Conservation (phyloP, 2,329 filamentous ascomycete genomes). For the Dothideomycetes sp. region DNA sequence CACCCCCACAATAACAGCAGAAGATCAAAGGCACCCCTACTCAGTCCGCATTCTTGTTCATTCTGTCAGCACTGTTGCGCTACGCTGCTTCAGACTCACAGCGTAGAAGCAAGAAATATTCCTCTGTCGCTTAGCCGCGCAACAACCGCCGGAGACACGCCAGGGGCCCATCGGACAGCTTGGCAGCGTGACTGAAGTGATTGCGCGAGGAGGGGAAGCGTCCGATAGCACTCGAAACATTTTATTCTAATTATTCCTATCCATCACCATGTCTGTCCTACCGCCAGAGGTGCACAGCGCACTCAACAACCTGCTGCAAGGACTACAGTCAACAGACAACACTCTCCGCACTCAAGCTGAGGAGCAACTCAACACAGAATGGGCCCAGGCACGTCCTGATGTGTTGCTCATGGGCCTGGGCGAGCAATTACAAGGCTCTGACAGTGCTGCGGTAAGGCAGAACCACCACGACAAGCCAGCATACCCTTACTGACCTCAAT, state of each 20-base stretch:
- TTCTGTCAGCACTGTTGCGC: not conserved
- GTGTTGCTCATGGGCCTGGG: constrained; percentile 86
- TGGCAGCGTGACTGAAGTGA: too few species aligned
- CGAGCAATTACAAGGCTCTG: constrained; percentile 77
- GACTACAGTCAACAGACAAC: constrained; percentile 85
- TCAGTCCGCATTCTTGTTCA: not conserved
- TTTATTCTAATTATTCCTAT: not conserved
- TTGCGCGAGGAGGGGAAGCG: not conserved
- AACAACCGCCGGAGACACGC: too few species aligned
- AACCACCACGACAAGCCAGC: constrained; percentile 20
- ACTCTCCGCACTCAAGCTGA: constrained; percentile 73
- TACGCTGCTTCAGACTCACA: not conserved
- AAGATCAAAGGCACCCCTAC: not conserved
- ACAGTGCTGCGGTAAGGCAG: constrained; percentile 52
- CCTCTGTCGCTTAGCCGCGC: not conserved
- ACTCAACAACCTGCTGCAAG: constrained; percentile 76
- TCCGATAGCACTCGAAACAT: not conserved
- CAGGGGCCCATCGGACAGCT: too few species aligned
- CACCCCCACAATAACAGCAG: too few species aligned
- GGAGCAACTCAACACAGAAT: constrained; percentile 81
- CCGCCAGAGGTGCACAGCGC: constrained; percentile 74
- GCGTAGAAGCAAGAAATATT: not conserved
- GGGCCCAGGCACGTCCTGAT: constrained; percentile 72
- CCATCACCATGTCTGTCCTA: constrained; percentile 52
- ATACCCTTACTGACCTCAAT: not conserved